Conservation (phyloP, 345 rosid genomes). For the Brassica nigra region DNA sequence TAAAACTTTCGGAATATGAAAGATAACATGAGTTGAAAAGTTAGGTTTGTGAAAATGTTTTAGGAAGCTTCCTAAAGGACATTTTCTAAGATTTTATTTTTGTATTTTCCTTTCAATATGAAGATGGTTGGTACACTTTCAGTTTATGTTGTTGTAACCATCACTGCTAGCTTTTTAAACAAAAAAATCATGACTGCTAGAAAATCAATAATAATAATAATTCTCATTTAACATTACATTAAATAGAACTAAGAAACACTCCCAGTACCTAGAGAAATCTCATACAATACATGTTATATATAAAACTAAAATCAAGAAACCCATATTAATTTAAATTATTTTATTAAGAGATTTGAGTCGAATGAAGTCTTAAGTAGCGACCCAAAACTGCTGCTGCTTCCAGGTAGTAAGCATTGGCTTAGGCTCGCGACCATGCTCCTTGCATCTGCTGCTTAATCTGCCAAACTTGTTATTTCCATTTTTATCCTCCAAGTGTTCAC, state of each 20-base stretch:
- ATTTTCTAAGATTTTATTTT: not conserved
- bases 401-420: slow-evolving; percentile 51
- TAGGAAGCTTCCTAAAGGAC: slow-evolving; percentile 27
- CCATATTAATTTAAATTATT: not conserved
- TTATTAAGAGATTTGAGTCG: not conserved
- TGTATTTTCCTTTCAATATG: not conserved
- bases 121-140: not conserved
- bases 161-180: not conserved
- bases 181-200: not conserved
- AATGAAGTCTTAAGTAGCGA: slow-evolving; percentile 45
- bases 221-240: slow-evolving; percentile 19
- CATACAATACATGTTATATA: not conserved
- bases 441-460: slow-evolving; percentile 57
- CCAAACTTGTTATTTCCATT: slow-evolving; percentile 45
- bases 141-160: not conserved
- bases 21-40: slow-evolving; percentile 11
- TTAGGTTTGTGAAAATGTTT: not conserved
- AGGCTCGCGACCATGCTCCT: slow-evolving; percentile 49
- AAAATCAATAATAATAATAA: not conserved
- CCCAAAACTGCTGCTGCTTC: slow-evolving; percentile 55
- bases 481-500: slow-evolving; percentile 41
- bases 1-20: not conserved
- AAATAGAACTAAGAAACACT: slow-evolving; percentile 4
- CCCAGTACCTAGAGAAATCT: slow-evolving; percentile 9
- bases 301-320: not conserved